These are phyloP conservation scores for Juglanconis juglandina DNA, from an alignment of 2,329 filamentous ascomycete species.

Conservation along the genomic window DNA sequence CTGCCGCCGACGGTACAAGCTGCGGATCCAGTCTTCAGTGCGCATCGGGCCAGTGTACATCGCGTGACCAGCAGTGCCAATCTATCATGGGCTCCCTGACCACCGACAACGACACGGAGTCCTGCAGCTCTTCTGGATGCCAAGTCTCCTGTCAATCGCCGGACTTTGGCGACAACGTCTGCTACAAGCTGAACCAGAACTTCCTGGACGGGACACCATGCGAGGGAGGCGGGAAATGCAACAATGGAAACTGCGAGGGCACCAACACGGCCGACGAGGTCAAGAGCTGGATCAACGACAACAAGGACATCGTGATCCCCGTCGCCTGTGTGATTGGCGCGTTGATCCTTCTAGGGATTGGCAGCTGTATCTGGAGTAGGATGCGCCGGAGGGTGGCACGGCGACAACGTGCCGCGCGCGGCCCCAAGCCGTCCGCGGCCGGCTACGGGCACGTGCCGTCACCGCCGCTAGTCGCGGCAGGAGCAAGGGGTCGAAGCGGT, in stretches of 20 bases:
- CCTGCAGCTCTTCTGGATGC: constrained; percentile 73
- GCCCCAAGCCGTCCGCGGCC: neutral
- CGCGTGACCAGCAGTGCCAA: constrained; percentile 83
- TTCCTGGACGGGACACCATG: constrained; percentile 91
- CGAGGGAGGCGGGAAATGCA: constrained; percentile 73
- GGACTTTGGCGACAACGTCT: constrained; percentile 61
- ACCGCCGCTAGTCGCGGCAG: constrained; percentile 10
- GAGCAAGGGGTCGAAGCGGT: neutral
- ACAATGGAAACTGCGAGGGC: constrained; percentile 74
- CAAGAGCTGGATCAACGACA: constrained; percentile 68
- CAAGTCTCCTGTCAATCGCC: constrained; percentile 72
- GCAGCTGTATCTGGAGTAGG: constrained; percentile 55
- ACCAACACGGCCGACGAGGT: constrained; percentile 68
- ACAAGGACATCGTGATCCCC: constrained; percentile 81
- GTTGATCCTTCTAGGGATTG: constrained; percentile 65
- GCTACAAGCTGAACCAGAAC: constrained; percentile 78
- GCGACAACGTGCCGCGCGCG: neutral
- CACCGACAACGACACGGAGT: constrained; percentile 70
- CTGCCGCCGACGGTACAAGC: constrained; percentile 63
- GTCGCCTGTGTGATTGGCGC: constrained; percentile 69
- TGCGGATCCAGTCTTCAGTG: constrained; percentile 79
- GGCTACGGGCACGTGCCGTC: constrained; percentile 3
- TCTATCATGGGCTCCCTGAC: constrained; percentile 75
- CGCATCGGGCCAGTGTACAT: constrained; percentile 92
- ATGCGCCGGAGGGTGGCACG: constrained; percentile 6